phyloP scores from a whole-genome alignment of 768 basidiomycete genomes.

The Agrocybe praecox region DNA sequence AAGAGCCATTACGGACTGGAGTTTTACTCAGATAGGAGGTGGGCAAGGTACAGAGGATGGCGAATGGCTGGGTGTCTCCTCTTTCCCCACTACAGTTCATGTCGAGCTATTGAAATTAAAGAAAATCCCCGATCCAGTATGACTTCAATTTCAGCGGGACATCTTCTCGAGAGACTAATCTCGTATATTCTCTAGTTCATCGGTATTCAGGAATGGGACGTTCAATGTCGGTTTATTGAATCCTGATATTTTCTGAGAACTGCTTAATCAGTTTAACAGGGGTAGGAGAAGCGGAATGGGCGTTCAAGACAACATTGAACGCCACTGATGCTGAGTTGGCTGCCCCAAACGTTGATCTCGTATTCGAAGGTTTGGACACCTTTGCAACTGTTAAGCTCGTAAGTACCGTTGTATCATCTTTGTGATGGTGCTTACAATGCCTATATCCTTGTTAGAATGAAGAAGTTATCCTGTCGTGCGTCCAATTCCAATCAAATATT shows the following conservation, averaged over 20 bases:
- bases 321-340: slow-evolving; percentile 49
- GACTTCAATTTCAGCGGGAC: slow-evolving; percentile 21
- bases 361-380: slow-evolving; percentile 93
- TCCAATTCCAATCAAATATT: slow-evolving; percentile 4
- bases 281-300: slow-evolving; percentile 89
- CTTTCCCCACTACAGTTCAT: slow-evolving; percentile 86
- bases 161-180: not conserved
- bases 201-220: slow-evolving; percentile 85
- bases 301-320: slow-evolving; percentile 70
- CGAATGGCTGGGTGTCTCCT: slow-evolving; percentile 66
- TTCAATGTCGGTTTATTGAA: slow-evolving; percentile 78
- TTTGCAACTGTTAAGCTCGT: slow-evolving; percentile 77
- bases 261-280: slow-evolving; percentile 47
- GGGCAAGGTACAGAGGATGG: slow-evolving; percentile 57
- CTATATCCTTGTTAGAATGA: slow-evolving; percentile 59
- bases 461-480: slow-evolving; percentile 62
- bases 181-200: slow-evolving; percentile 50
- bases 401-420: slow-evolving; percentile 19
- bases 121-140: slow-evolving; percentile 82
- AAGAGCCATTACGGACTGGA: slow-evolving; percentile 49
- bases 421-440: not conserved
- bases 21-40: slow-evolving; percentile 67
- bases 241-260: not conserved
- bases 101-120: slow-evolving; percentile 76
- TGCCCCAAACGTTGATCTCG: slow-evolving; percentile 61